Evolutionary conservation across 2,329 filamentous ascomycete genomes (phyloP).

Genomic region (Exophiala viscosa): DNA sequence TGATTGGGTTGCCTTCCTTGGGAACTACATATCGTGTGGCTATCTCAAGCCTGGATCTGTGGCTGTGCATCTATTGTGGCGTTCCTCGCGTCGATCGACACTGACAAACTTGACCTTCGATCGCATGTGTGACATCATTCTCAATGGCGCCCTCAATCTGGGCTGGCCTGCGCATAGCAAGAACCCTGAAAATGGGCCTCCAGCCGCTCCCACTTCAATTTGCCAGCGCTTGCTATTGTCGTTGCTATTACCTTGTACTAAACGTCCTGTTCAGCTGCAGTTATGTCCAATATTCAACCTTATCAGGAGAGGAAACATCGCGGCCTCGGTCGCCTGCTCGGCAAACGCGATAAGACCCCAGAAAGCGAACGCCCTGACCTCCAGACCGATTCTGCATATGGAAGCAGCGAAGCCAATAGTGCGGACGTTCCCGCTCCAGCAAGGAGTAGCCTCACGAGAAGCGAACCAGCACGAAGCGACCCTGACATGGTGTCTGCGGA

Average conservation of each 20-base stretch:
- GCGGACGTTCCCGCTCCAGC: constrained; percentile 8
- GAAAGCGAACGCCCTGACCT: constrained; percentile 7
- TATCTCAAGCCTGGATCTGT: constrained; percentile 2
- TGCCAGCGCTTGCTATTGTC: neutral
- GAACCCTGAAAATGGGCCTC: neutral
- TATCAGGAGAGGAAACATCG: constrained; percentile 59
- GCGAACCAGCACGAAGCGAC: constrained; percentile 3
- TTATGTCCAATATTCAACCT: constrained; percentile 13
- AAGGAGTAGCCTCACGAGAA: neutral
- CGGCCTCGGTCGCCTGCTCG: constrained; percentile 56
- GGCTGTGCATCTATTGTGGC: constrained; percentile 15
- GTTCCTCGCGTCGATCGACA: constrained; percentile 12
- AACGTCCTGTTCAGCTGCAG: constrained; percentile 17
- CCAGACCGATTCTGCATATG: constrained; percentile 26
- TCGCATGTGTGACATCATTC: constrained; percentile 16
- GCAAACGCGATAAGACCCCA: constrained; percentile 33
- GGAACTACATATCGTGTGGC: neutral
- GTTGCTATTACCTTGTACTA: neutral
- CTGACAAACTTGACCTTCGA: neutral
- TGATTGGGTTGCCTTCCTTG: constrained; percentile 1
- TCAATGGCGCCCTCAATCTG: neutral
- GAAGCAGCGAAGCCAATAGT: constrained; percentile 22
- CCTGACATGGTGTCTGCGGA: constrained; percentile 26
- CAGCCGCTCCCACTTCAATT: neutral
- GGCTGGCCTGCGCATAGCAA: neutral